Evolutionary conservation across 192 early-diverging fungal species (phyloP), one percentile per base, ranked within the genome.

Genomic region (Coemansia sp.): DNA sequence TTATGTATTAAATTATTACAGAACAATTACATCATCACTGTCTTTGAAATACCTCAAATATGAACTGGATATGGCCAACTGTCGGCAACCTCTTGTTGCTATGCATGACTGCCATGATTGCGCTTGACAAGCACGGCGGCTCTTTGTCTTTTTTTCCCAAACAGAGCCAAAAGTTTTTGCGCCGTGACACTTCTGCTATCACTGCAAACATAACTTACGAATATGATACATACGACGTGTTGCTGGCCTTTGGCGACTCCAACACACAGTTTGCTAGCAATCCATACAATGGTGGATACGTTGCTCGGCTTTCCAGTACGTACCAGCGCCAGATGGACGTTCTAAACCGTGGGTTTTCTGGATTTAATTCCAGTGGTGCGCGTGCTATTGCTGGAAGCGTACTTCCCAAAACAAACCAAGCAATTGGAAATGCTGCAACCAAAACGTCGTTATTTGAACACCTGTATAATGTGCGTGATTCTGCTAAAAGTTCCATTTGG

Each of bases 231-330:
- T 79, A 79, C 38, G 66, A 63, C 45, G 53, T 65, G 1, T 12
- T 60, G 10, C 7, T 79, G 18, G 59, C 60, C 16, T 65, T 79
- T 60, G 76, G 70, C 30, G 70, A 72, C 58, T 72, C 70, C 8
- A 68, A 57, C 21, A 79, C 70, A 0, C 70, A 73, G 56, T 43
- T 23, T 18, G 76, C 62, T 16, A 38, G 49, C 28, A 49, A 74
- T 56, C 40, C 61, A 1, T 25, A 45, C 4, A 63, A 62, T 3
- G 66, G 58, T 30, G 87, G 88, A 5, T 89, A 72, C 63, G 77
- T 74, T 95, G 6, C 58, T 92, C 16, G 90, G 89, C 54, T 81
- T n/a, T n/a, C n/a, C n/a, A n/a, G n/a, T n/a, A n/a, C 22, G 27
- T 50, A 50, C 18, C 48, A 50, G 12, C 48, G 48, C 14, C 48